phyloP scores from a whole-genome alignment of 495 filamentous ascomycete genomes.

The Thozetella sp. region DNA sequence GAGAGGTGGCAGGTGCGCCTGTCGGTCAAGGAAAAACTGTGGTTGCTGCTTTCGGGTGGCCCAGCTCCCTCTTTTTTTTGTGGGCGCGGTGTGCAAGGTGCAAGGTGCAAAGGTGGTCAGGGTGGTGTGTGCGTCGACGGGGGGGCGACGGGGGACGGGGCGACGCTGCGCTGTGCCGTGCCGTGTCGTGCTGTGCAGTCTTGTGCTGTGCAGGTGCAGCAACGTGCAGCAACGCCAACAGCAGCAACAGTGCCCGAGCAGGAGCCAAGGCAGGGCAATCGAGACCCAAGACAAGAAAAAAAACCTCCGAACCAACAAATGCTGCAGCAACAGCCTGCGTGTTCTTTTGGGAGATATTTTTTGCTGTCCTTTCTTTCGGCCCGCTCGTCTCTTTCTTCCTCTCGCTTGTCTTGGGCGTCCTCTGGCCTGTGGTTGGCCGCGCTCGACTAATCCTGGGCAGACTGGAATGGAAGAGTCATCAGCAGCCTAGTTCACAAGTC shows the following conservation, averaged over 20 bases:
- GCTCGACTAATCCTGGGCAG: neutral
- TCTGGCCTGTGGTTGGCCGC: neutral
- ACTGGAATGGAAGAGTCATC: neutral
- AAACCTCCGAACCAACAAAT: no score
- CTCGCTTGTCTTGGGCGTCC: neutral
- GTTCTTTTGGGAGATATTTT: no score
- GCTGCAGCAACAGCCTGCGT: no score
- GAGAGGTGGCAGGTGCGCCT: conserved; percentile 21
- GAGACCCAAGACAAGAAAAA: no score
- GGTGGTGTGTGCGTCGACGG: neutral
- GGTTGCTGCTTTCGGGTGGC: conserved; percentile 6
- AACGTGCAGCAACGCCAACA: no score
- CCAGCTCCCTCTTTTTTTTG: conserved; percentile 25
- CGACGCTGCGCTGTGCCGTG: neutral
- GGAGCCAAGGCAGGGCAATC: no score
- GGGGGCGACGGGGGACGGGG: neutral
- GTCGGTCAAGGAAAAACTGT: neutral
- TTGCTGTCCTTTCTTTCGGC: no score
- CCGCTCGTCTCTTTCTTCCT: no score
- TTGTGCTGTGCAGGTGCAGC: neutral
- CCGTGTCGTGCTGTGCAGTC: neutral
- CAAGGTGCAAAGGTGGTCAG: no score
- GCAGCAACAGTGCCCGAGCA: no score
- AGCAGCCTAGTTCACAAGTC: neutral
- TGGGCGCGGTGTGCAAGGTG: conserved; percentile 1